Base-by-base conservation (phyloP, 2,329 filamentous ascomycete genomes). In the Fusarium dlaminii region DNA sequence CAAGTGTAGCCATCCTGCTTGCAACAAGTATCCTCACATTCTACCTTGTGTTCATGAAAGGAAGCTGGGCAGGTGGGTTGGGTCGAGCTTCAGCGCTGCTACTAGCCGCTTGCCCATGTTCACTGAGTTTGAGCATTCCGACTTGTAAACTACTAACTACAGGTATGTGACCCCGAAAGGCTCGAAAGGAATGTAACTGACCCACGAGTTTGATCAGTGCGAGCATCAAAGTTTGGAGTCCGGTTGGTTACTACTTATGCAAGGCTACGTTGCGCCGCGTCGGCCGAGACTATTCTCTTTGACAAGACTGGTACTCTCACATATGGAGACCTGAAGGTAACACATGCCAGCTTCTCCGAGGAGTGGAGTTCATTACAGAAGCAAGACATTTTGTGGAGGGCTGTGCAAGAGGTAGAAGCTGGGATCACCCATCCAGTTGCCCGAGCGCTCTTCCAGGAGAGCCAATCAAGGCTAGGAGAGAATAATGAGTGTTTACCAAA, bases 401-500 rank as follows among this genome's bases (percentile, higher is more conserved):
- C 17, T 51, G n/a, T 51, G 1, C 48, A 24, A 2, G 12, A 51
- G 1, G 17, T 51, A 5, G 48, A 34, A 51, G 17, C n/a, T 24
- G 48, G n/a, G 11, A 51, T 20, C 8, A 34, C 48, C 4, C 48
- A 51, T 4, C 48, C 48, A 18, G n/a, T 34, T 34, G 30, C 30
- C 48, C n/a, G n/a, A 32, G 48, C 30, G 3, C 17, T 51, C 3
- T 10, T 14, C 11, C 30, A 34, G 24, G 30, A 24, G 4, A 51
- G 30, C 24, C 3, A 7, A 0, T 10, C 6, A 24, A 34, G 8
- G 15, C 8, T 34, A 34, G 12, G 3, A 10, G 30, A 10, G 15
- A 10, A 34, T 3, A 1, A 5, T 0, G 30, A 20, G 3, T 24
- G 13, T 3, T 24, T 20, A 2, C 0, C 8, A 10, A 24, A 3